Conservation (phyloP, 2,329 filamentous ascomycete genomes). For the Colletotrichum echinochloae region DNA sequence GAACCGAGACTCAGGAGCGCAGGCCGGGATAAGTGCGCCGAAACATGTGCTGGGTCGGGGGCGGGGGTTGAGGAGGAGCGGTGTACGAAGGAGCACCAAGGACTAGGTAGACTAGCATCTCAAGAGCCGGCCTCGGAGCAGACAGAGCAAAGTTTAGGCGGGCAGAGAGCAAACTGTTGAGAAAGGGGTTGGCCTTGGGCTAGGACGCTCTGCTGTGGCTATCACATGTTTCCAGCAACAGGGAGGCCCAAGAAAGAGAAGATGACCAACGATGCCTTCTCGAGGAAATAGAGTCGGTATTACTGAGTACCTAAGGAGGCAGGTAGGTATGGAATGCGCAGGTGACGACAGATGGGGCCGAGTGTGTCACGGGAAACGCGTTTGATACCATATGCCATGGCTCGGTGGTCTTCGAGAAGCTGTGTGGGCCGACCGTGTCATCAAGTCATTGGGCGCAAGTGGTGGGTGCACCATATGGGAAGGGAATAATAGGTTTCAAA, state of each 20-base stretch:
- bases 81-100: slow-evolving; percentile 19
- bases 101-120: slow-evolving; percentile 14
- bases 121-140: background rate
- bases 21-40: slow-evolving; percentile 25
- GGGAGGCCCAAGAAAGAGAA: background rate
- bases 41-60: slow-evolving; percentile 33
- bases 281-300: background rate
- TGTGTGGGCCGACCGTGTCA: slow-evolving; percentile 27
- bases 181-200: background rate
- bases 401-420: slow-evolving; percentile 34
- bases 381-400: slow-evolving; percentile 10
- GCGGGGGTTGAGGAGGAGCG: slow-evolving; percentile 29
- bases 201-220: background rate
- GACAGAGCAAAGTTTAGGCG: background rate
- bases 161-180: slow-evolving; percentile 19
- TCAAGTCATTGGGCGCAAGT: slow-evolving; percentile 26
- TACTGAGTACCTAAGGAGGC: no score
- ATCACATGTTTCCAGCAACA: background rate
- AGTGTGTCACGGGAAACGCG: slow-evolving; percentile 36
- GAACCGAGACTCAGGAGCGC: slow-evolving; percentile 12
- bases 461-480: slow-evolving; percentile 22
- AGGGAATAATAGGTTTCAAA: slow-evolving; percentile 33
- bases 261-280: background rate
- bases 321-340: background rate
- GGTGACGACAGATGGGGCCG: slow-evolving; percentile 3